Evolutionary conservation across 2,329 filamentous ascomycete genomes (phyloP).

Genomic region (Arthrinium phaeospermum): DNA sequence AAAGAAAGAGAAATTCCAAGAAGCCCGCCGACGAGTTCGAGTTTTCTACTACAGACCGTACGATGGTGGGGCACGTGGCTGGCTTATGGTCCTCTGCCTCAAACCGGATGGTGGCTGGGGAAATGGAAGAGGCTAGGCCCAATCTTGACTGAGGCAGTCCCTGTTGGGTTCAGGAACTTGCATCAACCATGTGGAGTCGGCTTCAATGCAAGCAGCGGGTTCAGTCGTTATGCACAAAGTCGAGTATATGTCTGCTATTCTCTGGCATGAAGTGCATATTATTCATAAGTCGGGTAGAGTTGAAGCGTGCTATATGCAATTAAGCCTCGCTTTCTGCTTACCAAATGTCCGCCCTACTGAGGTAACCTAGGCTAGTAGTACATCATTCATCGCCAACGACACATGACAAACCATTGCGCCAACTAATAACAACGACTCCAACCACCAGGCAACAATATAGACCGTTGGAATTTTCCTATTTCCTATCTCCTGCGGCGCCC

Average conservation of each 20-base stretch:
- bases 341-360: background rate
- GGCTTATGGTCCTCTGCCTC: background rate
- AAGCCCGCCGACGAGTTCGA: slow-evolving; percentile 28
- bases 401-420: slow-evolving; percentile 15
- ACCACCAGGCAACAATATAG: slow-evolving; percentile 12
- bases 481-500: background rate
- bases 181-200: background rate
- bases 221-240: background rate
- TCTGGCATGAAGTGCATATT: background rate
- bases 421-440: slow-evolving; percentile 13
- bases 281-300: background rate
- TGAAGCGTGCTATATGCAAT: background rate
- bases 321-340: background rate
- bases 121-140: background rate
- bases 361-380: background rate
- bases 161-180: background rate
- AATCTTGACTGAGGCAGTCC: background rate
- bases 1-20: slow-evolving; percentile 31
- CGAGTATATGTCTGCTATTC: background rate
- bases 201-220: background rate
- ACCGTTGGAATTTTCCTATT: background rate
- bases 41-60: background rate
- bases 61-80: background rate
- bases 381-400: slow-evolving; percentile 18
- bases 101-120: background rate